Percentiles rank a stretch among this genome's conserved stretches.
phyloP scores from a whole-genome alignment of 148 eudicot species.

The Fagopyrum homotropicum region DNA sequence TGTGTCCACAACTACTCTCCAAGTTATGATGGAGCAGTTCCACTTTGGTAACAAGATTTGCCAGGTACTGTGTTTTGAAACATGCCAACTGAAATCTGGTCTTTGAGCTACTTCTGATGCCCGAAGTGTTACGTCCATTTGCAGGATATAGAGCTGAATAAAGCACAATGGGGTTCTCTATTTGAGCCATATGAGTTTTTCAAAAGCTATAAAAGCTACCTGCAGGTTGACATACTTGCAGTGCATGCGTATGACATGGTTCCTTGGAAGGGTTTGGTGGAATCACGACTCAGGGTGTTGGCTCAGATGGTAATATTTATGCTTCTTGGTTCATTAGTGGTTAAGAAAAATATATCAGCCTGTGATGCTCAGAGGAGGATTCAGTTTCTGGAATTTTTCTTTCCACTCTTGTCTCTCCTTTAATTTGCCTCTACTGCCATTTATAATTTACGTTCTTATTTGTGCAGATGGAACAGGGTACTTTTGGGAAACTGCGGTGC shows the following conservation, averaged over 20 bases:
- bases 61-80: conserved; percentile 38
- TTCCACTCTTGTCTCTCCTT: neutral
- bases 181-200: conserved; percentile 77
- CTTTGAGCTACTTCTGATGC: neutral
- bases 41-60: conserved; percentile 62
- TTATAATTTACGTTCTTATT: neutral
- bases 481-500: conserved; percentile 72
- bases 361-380: neutral
- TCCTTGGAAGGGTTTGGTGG: conserved; percentile 96
- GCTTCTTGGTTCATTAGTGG: conserved; percentile 1
- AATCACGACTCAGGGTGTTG: conserved; percentile 79
- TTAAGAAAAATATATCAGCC: neutral
- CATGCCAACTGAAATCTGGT: conserved; percentile 6
- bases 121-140: neutral
- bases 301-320: conserved; percentile 64
- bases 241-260: conserved; percentile 61
- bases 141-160: conserved; percentile 77
- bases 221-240: conserved; percentile 70
- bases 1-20: conserved; percentile 77
- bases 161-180: conserved; percentile 52
- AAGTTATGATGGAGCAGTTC: conserved; percentile 84
- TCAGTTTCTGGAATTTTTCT: neutral
- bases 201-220: conserved; percentile 77
- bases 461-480: conserved; percentile 86
- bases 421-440: neutral